phyloP scores from a whole-genome alignment of 768 basidiomycete genomes.

The Rhizopogon vulgaris region DNA sequence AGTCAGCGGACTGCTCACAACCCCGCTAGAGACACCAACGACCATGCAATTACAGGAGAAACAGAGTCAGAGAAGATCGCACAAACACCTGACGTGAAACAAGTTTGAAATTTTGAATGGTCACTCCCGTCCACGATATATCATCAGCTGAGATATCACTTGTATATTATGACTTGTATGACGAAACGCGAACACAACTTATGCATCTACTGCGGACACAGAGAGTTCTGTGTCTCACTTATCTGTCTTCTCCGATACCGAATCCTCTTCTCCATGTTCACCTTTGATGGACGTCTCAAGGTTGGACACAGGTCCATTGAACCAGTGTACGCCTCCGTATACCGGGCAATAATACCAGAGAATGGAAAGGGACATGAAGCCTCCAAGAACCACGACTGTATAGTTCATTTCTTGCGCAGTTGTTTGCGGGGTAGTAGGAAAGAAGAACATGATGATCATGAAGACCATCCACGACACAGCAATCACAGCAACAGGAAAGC shows the following conservation, averaged over 20 bases:
- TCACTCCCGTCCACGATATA: not conserved
- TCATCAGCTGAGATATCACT: not conserved
- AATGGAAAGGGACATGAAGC: slow-evolving; percentile 17
- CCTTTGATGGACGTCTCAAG: not conserved
- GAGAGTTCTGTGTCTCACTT: slow-evolving; percentile 10
- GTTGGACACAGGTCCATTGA: slow-evolving; percentile 21
- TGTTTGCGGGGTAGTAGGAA: slow-evolving; percentile 23
- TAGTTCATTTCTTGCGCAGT: slow-evolving; percentile 34
- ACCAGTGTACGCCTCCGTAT: slow-evolving; percentile 23
- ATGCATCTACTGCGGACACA: slow-evolving; percentile 27
- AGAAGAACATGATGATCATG: slow-evolving; percentile 26
- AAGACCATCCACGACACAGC: slow-evolving; percentile 32
- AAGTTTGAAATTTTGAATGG: not conserved
- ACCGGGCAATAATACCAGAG: slow-evolving; percentile 9
- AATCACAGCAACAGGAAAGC: slow-evolving; percentile 24
- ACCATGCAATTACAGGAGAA: not conserved
- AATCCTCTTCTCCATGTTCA: not conserved
- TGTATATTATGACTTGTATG: not conserved
- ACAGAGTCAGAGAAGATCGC: not conserved
- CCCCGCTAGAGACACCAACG: slow-evolving; percentile 14
- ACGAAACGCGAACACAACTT: not conserved
- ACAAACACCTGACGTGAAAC: not conserved
- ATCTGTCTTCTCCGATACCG: not conserved
- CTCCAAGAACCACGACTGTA: slow-evolving; percentile 27
- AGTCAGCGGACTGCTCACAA: slow-evolving; percentile 9